phyloP scores from a whole-genome alignment of 306 rosid genomes.

The Carpinus viminea region DNA sequence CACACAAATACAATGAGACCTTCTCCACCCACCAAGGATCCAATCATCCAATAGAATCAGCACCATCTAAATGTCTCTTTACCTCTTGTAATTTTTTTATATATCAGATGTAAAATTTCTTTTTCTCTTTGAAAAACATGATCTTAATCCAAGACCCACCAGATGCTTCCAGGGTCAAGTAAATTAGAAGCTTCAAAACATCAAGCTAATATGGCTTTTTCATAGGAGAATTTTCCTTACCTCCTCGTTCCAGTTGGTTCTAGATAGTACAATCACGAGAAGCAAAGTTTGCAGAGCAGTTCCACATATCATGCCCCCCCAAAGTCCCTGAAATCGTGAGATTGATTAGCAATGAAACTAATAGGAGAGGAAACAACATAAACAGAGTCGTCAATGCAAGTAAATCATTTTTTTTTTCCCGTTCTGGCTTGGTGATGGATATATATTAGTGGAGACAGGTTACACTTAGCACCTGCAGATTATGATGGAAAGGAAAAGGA shows the following conservation, averaged over 20 bases:
- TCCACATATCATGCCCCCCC: slow-evolving; percentile 68
- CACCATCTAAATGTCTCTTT: not conserved
- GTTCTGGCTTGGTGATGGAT: not conserved
- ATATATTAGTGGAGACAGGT: not conserved
- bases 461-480: too few species aligned
- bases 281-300: slow-evolving; percentile 52
- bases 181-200: not conserved
- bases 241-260: slow-evolving; percentile 64
- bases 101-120: not conserved
- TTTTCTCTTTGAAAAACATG: not conserved
- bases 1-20: slow-evolving; percentile 2
- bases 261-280: slow-evolving; percentile 43
- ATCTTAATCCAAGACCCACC: not conserved
- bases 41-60: not conserved
- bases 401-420: not conserved
- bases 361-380: not conserved
- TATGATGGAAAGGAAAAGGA: not conserved
- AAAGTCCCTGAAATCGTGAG: slow-evolving; percentile 44
- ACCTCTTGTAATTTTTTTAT: not conserved
- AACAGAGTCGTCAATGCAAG: not conserved
- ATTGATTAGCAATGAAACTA: not conserved
- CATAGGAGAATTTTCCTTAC: slow-evolving; percentile 16
- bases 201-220: not conserved
- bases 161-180: not conserved
- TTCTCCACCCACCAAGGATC: too few species aligned